Evolutionary conservation across 2,329 filamentous ascomycete genomes (phyloP), one percentile per base, ranked within the genome.

Genomic region (Rutstroemia sp.): DNA sequence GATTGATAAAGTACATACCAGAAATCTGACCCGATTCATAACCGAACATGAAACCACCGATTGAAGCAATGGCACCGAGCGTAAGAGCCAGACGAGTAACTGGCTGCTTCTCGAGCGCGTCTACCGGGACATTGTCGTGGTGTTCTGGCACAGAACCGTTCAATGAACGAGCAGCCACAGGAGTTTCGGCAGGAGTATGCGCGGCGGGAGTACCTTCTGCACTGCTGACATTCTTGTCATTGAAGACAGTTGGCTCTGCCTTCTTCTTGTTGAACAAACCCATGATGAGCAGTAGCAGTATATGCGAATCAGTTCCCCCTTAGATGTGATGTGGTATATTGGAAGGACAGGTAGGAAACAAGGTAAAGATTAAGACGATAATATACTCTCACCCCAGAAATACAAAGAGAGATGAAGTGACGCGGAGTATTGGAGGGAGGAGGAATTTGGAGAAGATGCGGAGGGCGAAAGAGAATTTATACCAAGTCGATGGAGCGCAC

Each of bases 31-130:
- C 67, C 55, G 64, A 64, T 49, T 69, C 66, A 54, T 69, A 69
- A 6, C 80, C 80, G 59, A 82, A 82, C 65, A 82, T 78, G 71
- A 82, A 76, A 52, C 80, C 75, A 61, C 79, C 78, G 54, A 81
- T 75, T 59, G 76, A 80, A 58, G 78, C 78, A 39, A 80, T 73
- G 3, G 72, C 63, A 34, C 78, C 79, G 34, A 82, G 71, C 56
- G 78, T 71, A 61, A 73, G 67, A n/a, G 78, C 76, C 9, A 74
- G 57, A 38, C 72, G 57, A 38, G 75, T 77, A 39, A 60, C 57
- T 21, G 54, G 56, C 3, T 47, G 48, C 45, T 60, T 55, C 8
- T 60, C 51, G 6, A 57, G 34, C 7, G 16, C 51, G 12, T 17
- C 57, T 12, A 50, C 30, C 3, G 57, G 48, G 3, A 23, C 9